A percentile compares a stretch with the other conserved stretches of the same genome.
Conservation (phyloP, 441 rosid species). For the Eutrema salsugineum region DNA sequence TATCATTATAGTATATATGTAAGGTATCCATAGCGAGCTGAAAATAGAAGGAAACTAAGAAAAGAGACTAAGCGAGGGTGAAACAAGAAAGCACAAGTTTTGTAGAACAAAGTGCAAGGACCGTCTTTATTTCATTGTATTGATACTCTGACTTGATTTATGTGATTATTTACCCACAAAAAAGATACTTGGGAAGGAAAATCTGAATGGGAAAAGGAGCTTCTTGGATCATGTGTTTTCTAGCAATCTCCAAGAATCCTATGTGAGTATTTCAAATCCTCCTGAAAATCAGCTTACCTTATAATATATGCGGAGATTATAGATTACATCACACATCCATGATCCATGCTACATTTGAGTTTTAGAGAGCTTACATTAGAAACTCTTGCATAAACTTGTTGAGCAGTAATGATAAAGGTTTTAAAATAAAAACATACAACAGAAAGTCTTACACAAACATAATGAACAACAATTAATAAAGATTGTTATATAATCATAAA, state of each 20-base stretch:
- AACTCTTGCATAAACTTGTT: slow-evolving; percentile 12
- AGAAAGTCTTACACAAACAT: background rate
- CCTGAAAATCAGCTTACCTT: background rate
- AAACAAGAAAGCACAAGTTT: slow-evolving; percentile 26
- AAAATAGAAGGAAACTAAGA: background rate
- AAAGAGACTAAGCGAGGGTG: slow-evolving; percentile 11
- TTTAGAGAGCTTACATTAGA: background rate
- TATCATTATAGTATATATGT: background rate
- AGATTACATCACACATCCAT: background rate
- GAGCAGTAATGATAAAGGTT: background rate
- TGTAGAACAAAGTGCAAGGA: background rate
- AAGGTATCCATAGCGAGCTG: slow-evolving; percentile 2
- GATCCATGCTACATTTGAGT: background rate
- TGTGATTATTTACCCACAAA: background rate
- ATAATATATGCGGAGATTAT: background rate
- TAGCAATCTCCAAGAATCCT: slow-evolving; percentile 20
- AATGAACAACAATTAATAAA: background rate
- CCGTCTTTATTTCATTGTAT: too few species aligned
- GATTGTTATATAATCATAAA: slow-evolving; percentile 1
- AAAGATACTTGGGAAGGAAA: slow-evolving; percentile 18
- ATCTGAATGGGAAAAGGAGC: slow-evolving; percentile 29
- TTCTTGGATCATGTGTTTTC: slow-evolving; percentile 34
- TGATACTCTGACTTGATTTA: slow-evolving; percentile 18
- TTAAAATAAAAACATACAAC: background rate
- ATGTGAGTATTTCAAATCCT: background rate